Base-by-base conservation (phyloP, 1,139 yeast genomes). In the Suhomyces bribrorum region DNA sequence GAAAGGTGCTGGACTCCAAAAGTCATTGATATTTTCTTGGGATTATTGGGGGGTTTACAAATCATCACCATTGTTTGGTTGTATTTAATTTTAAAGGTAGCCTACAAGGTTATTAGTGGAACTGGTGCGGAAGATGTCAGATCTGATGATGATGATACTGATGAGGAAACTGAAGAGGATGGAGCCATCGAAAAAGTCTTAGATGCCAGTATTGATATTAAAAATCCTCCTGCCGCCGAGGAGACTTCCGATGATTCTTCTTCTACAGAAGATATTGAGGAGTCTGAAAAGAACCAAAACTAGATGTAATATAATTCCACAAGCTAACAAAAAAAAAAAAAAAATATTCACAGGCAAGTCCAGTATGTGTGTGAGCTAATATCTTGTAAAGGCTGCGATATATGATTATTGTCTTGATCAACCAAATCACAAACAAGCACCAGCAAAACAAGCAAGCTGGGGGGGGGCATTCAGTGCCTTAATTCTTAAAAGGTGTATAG, bases 111-210 rank as follows among this genome's bases (percentile, higher is more conserved):
- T 16, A 48, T 87, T 24, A 69, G 73, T 6, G 97, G 97, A 5
- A 71, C 66, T 14, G 79, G 81, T 25, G 94, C 88, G 36, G 96
- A 89, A 58, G 86, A 84, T 43, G 83, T 95, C 49, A 80, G 95
- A 57, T 90, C 87, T 54, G 86, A 78, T 48, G 92, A 84, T 32
- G 85, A 79, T 37, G 72, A 65, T 34, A 58, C 64, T 16, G 69
- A 62, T 22, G 57, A 48, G 5, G 73, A 64, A 33, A 54, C 43
- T 15, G 54, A 47, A 11, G 48, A 32, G 13, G 32, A 39, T n/a
- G 27, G 16, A 25, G 5, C 8, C 13, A 14, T 15, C 12, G 14
- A 30, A 14, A 13, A 18, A 14, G 12, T 17, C 17, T 15, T 26
- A 14, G 18, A 17, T 5, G 13, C 15, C 29, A 17, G 5, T 14